Conservation (phyloP, 2,329 filamentous ascomycete species). For the Eutypella sp. region DNA sequence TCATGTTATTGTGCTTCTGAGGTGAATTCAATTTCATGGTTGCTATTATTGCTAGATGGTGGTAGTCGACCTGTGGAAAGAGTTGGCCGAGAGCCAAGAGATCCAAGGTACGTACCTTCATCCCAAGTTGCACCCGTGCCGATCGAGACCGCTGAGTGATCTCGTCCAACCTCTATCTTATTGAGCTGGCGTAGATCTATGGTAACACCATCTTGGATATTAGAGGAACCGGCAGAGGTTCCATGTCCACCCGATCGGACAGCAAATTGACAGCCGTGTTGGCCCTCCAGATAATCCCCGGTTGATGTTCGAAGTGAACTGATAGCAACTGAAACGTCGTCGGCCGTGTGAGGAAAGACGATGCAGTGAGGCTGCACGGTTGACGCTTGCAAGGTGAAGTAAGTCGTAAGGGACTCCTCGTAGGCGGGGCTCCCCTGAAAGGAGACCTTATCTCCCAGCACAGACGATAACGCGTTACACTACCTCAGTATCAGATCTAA, state of each 20-base stretch:
- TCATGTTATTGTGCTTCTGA: no score
- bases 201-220: not conserved
- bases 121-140: not conserved
- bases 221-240: not conserved
- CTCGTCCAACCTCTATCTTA: not conserved
- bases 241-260: not conserved
- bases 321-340: not conserved
- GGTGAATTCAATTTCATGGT: no score
- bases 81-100: no score
- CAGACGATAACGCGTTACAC: no score
- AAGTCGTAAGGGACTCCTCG: not conserved
- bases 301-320: not conserved
- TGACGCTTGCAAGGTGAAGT: not conserved
- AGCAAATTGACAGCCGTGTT: not conserved
- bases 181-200: not conserved
- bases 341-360: not conserved
- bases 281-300: not conserved
- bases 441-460: no score
- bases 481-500: no score
- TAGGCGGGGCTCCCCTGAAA: no score
- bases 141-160: not conserved
- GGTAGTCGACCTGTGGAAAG: no score
- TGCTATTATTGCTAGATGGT: no score
- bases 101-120: no score
- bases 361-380: not conserved